These are phyloP conservation scores for Tricholoma furcatifolium DNA, from an alignment of 768 basidiomycete species.

Conservation along the genomic window DNA sequence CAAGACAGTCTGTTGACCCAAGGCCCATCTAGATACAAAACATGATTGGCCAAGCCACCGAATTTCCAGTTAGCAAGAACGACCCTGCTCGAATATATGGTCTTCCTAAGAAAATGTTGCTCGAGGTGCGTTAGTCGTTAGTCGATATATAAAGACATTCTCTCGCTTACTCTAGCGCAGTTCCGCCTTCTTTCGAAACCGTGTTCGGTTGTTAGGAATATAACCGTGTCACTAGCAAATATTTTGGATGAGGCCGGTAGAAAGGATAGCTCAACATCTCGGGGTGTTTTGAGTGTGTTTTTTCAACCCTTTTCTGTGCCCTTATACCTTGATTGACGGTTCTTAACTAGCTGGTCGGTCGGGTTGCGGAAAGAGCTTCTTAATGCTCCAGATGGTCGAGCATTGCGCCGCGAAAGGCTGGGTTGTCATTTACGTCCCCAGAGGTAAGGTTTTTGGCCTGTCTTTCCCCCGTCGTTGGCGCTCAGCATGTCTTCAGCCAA, in stretches of 20 bases:
- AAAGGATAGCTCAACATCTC: constrained; percentile 46
- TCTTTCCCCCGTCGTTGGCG: background rate
- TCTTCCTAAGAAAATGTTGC: constrained; percentile 62
- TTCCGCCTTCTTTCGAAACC: constrained; percentile 57
- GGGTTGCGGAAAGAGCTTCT: constrained; percentile 81
- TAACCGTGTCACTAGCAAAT: constrained; percentile 56
- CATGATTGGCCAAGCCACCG: constrained; percentile 44
- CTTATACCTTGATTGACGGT: constrained; percentile 8
- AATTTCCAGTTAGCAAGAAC: constrained; percentile 42
- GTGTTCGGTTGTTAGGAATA: constrained; percentile 67
- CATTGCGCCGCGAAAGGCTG: constrained; percentile 65
- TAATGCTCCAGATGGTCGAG: constrained; percentile 75
- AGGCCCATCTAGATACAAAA: constrained; percentile 20
- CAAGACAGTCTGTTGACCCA: constrained; percentile 17
- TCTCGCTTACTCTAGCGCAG: background rate
- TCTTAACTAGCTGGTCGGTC: constrained; percentile 56
- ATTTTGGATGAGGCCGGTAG: constrained; percentile 50
- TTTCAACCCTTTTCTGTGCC: background rate
- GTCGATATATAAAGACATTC: background rate
- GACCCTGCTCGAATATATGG: constrained; percentile 66
- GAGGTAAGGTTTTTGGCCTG: constrained; percentile 44
- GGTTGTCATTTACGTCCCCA: constrained; percentile 85
- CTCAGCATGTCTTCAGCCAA: constrained; percentile 22
- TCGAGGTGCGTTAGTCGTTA: constrained; percentile 54
- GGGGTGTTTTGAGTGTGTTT: constrained; percentile 66